These are phyloP conservation scores for Rosellinia necatrix DNA, from an alignment of 2,329 filamentous ascomycete species.

Conservation along the genomic window DNA sequence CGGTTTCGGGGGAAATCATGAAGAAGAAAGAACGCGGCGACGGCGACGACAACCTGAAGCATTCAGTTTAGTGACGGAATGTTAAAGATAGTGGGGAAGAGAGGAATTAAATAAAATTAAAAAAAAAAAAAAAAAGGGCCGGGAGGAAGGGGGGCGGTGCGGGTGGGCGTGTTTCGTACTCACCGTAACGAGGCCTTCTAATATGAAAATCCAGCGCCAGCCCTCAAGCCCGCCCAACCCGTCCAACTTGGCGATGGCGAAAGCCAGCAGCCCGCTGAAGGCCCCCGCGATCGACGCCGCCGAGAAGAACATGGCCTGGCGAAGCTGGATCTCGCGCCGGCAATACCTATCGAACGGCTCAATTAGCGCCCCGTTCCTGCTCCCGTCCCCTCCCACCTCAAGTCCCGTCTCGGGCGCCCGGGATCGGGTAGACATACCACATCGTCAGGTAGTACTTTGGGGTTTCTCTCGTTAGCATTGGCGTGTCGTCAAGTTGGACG, in stretches of 20 bases:
- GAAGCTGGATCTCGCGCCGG: slow-evolving; percentile 58
- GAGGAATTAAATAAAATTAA: no score
- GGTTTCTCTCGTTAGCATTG: not conserved
- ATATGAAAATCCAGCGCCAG: slow-evolving; percentile 71
- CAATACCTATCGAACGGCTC: slow-evolving; percentile 47
- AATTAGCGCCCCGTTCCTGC: no score
- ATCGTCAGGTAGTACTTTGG: slow-evolving; percentile 57
- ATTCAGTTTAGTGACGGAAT: not conserved
- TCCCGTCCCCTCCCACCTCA: no score
- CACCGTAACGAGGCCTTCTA: slow-evolving; percentile 72
- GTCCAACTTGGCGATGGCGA: slow-evolving; percentile 71
- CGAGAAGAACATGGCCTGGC: slow-evolving; percentile 78
- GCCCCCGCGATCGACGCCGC: slow-evolving; percentile 80
- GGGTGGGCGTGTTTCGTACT: no score
- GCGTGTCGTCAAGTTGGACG: no score
- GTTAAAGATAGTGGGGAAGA: no score
- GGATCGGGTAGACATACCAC: slow-evolving; percentile 44
- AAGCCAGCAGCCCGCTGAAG: slow-evolving; percentile 74
- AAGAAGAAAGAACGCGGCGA: slow-evolving; percentile 71
- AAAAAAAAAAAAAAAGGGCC: no score
- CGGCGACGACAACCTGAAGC: slow-evolving; percentile 58
- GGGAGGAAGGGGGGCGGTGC: no score
- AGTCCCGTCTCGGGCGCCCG: not conserved
- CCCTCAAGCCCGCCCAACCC: slow-evolving; percentile 63
- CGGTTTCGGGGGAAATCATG: slow-evolving; percentile 82